These are phyloP conservation scores for Boletus subparvulus DNA, from an alignment of 768 basidiomycete species.

Conservation along the genomic window DNA sequence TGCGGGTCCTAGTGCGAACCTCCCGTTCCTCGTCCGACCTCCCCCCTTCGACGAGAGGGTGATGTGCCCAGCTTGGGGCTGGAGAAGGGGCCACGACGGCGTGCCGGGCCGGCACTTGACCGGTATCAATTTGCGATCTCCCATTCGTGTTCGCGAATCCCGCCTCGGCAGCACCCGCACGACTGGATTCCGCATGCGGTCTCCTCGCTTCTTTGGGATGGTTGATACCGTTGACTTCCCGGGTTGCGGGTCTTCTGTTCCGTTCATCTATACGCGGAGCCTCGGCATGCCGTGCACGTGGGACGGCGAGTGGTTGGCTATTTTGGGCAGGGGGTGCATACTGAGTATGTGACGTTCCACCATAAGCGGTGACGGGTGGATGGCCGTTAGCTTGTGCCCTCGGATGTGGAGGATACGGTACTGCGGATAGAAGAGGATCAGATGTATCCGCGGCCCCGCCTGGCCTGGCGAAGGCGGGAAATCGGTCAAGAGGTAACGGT, in stretches of 20 bases:
- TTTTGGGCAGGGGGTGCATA: constrained; percentile 14
- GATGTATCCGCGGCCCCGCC: constrained; percentile 21
- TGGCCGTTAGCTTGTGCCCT: constrained; percentile 19
- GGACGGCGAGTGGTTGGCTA: constrained; percentile 15
- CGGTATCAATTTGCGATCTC: constrained; percentile 34
- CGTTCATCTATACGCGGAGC: constrained; percentile 25
- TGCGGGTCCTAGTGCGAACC: constrained; percentile 6
- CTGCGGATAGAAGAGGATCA: constrained; percentile 21
- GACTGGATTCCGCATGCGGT: constrained; percentile 11
- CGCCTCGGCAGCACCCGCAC: constrained; percentile 1
- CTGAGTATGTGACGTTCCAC: constrained; percentile 14
- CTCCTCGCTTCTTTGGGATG: constrained; percentile 17
- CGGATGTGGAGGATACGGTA: constrained; percentile 30
- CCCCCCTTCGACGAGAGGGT: constrained; percentile 31
- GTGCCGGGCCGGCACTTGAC: constrained; percentile 33
- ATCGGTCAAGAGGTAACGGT: constrained; percentile 46
- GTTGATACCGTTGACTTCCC: constrained; percentile 13
- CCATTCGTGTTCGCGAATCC: constrained; percentile 12
- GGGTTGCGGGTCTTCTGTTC: constrained; percentile 11
- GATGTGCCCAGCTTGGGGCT: constrained; percentile 32
- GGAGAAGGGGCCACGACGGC: constrained; percentile 26
- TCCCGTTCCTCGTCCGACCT: constrained; percentile 33
- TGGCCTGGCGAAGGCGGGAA: constrained; percentile 42
- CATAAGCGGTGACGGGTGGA: constrained; percentile 5
- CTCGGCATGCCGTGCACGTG: constrained; percentile 24